A percentile compares a stretch with the other conserved stretches of the same genome.
These are phyloP conservation scores for Lagenidium sp. DNA, from an alignment of 352 stramenopile genomes.

Conservation along the genomic window DNA sequence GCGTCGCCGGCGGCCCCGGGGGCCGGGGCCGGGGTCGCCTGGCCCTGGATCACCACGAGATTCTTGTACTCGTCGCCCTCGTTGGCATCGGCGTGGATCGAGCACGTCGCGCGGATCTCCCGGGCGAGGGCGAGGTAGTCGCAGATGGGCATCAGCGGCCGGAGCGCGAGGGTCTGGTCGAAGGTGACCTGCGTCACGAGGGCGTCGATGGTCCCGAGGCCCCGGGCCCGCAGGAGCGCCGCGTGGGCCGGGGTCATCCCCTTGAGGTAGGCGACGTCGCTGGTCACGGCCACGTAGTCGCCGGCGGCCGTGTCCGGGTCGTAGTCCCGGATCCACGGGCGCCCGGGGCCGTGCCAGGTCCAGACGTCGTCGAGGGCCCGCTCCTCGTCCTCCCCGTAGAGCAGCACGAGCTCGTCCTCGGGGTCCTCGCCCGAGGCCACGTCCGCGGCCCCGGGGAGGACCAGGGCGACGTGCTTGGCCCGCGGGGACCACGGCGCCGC, in stretches of 20 bases:
- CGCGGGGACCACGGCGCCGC: constrained; percentile 36
- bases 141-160: constrained; percentile 47
- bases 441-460: constrained; percentile 28
- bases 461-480: constrained; percentile 40
- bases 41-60: constrained; percentile 25
- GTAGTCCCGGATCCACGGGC: constrained; percentile 43
- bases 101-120: constrained; percentile 44
- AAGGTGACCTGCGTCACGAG: constrained; percentile 49
- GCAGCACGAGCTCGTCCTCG: constrained; percentile 40
- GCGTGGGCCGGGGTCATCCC: constrained; percentile 46
- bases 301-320: constrained; percentile 14
- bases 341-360: constrained; percentile 31
- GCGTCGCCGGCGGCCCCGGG: constrained; percentile 4
- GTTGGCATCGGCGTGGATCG: constrained; percentile 27
- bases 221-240: constrained; percentile 31
- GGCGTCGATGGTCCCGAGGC: constrained; percentile 75
- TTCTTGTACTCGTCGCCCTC: constrained; percentile 39
- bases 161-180: constrained; percentile 42
- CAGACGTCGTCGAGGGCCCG: constrained; percentile 51
- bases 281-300: constrained; percentile 36
- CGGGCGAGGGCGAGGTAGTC: constrained; percentile 63
- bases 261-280: constrained; percentile 33
- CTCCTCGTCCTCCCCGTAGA: constrained; percentile 60
- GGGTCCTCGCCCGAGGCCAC: constrained; percentile 29
- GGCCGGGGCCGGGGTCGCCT: constrained; percentile 6